Percentiles rank a stretch among this genome's conserved stretches.
Evolutionary conservation across 1,284 basidiomycete genomes (phyloP).

Genomic region (Boletus mariae): DNA sequence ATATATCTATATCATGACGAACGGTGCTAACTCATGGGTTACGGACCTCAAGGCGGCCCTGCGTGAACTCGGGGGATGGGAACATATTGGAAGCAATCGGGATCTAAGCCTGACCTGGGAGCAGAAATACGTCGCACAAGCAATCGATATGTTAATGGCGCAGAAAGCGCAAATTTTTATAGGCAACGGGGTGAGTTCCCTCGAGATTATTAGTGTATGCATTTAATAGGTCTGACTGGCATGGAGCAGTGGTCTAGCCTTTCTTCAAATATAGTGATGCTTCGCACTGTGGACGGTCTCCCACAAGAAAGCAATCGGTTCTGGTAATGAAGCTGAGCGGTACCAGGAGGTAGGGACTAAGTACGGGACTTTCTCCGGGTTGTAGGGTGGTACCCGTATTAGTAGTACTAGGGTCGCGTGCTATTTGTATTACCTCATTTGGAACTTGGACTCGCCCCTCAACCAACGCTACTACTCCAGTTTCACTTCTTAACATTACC

Average conservation of each 20-base stretch:
- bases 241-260: constrained; percentile 49
- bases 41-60: constrained; percentile 41
- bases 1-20: constrained; percentile 50
- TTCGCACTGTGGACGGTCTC: constrained; percentile 36
- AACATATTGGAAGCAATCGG: constrained; percentile 25
- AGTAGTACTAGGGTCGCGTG: too few relatives aligned
- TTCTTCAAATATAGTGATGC: constrained; percentile 49
- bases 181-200: constrained; percentile 33
- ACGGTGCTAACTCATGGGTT: constrained; percentile 43
- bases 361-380: too few relatives aligned
- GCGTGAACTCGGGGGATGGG: constrained; percentile 24
- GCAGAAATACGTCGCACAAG: constrained; percentile 36
- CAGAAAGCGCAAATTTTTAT: constrained; percentile 39
- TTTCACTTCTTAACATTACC: not conserved
- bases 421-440: constrained; percentile 12
- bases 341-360: too few relatives aligned
- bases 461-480: constrained; percentile 1
- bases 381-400: too few relatives aligned
- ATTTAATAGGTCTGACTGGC: not conserved
- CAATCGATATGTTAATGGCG: constrained; percentile 42
- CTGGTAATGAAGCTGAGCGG: constrained; percentile 11
- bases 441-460: constrained; percentile 17
- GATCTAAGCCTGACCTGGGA: constrained; percentile 35
- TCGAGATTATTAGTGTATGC: not conserved
- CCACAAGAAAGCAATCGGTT: constrained; percentile 28